Evolutionary conservation across 2,329 filamentous ascomycete genomes (phyloP).

Genomic region (Mycocentrospora acerina): DNA sequence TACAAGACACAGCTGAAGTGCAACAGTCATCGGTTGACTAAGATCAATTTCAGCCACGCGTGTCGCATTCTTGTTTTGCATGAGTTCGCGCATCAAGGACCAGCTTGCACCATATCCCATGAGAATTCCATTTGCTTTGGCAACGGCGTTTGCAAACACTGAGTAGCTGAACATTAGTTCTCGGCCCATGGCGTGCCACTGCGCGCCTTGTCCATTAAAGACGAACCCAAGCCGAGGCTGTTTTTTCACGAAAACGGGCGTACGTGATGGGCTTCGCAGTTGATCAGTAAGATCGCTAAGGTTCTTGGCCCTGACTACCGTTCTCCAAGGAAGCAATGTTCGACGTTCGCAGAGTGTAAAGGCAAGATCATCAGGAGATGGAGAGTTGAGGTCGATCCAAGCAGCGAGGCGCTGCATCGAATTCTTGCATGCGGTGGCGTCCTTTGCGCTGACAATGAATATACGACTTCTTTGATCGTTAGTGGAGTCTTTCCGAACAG

Average conservation of each 20-base stretch:
- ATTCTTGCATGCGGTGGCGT: too few species aligned
- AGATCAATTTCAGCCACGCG: not conserved
- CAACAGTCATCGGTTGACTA: conserved; percentile 15
- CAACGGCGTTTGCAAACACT: conserved; percentile 4
- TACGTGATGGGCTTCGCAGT: too few species aligned
- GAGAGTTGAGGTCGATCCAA: not conserved
- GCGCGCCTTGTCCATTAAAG: conserved; percentile 42
- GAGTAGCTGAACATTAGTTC: conserved; percentile 6
- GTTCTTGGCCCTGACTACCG: conserved; percentile 2
- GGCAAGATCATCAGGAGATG: conserved; percentile 7
- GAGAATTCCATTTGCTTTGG: conserved; percentile 3
- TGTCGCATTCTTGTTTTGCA: conserved; percentile 1
- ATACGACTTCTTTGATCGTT: too few species aligned
- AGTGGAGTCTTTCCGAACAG: too few species aligned
- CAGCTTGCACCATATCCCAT: conserved; percentile 6
- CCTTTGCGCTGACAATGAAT: too few species aligned
- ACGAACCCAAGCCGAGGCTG: conserved; percentile 10
- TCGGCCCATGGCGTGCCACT: conserved; percentile 20
- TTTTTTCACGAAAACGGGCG: not conserved
- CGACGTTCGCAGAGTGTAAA: conserved; percentile 10
- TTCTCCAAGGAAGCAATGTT: conserved; percentile 4
- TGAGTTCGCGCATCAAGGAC: conserved; percentile 12
- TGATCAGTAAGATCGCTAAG: not conserved
- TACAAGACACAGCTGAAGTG: conserved; percentile 20
- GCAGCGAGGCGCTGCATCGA: too few species aligned